Evolutionary conservation across 192 early-diverging fungal genomes (phyloP).

Genomic region (Linnemannia hyalina): DNA sequence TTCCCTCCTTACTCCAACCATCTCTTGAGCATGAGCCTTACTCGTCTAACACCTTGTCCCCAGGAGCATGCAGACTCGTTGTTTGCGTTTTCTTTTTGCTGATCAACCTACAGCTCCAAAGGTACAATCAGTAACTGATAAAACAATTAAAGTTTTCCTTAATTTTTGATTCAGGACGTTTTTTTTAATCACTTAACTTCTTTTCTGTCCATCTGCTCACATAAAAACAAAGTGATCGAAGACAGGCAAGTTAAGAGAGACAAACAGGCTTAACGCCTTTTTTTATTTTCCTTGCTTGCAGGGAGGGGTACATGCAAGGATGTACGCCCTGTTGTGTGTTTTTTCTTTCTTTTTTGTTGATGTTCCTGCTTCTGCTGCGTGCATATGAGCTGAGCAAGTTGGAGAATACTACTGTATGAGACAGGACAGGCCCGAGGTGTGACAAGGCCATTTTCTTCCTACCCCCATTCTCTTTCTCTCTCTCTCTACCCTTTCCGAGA

Average conservation of each 20-base stretch:
- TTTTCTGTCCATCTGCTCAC: neutral
- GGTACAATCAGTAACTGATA: neutral
- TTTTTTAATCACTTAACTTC: neutral
- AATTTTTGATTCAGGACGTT: neutral
- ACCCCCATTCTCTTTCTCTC: neutral
- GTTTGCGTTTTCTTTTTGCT: neutral
- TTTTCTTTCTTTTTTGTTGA: neutral
- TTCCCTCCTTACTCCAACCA: too few relatives aligned
- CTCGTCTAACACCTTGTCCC: too few relatives aligned
- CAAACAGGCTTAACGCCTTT: neutral
- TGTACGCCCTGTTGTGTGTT: neutral
- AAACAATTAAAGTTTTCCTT: neutral
- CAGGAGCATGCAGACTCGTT: too few relatives aligned
- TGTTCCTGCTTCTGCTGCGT: conserved; percentile 1
- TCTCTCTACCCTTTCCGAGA: neutral
- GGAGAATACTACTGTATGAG: neutral
- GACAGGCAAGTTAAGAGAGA: neutral
- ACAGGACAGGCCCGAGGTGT: neutral
- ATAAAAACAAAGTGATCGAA: neutral
- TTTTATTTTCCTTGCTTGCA: neutral
- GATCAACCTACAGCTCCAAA: neutral
- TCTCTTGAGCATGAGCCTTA: too few relatives aligned
- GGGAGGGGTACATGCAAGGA: conserved; percentile 1
- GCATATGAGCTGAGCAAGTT: neutral
- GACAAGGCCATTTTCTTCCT: neutral